These are phyloP conservation scores for Cercospora sp. DNA, from an alignment of 2,329 filamentous ascomycete genomes.

Conservation along the genomic window DNA sequence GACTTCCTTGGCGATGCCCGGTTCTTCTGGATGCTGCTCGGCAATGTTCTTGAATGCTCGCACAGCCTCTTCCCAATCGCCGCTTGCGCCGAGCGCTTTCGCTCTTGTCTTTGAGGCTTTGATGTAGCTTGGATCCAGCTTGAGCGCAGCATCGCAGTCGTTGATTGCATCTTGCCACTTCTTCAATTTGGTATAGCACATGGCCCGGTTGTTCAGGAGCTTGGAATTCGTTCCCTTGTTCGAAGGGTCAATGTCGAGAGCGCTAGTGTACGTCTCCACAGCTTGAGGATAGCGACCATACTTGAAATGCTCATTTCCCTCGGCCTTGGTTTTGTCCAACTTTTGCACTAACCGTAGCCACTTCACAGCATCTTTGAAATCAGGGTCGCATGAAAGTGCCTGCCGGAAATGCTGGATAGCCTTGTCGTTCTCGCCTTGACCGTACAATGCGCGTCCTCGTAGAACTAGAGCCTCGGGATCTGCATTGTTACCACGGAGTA, in stretches of 20 bases:
- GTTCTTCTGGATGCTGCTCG: constrained; percentile 80
- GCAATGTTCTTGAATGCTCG: constrained; percentile 84
- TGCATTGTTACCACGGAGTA: constrained; percentile 82
- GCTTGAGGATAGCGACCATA: constrained; percentile 75
- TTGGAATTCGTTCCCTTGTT: constrained; percentile 96
- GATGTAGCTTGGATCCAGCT: constrained; percentile 77
- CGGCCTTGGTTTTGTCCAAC: constrained; percentile 88
- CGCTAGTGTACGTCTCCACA: constrained; percentile 79
- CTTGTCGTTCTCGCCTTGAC: constrained; percentile 92
- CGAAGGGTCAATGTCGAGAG: constrained; percentile 77
- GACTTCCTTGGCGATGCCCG: constrained; percentile 77
- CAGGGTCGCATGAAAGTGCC: constrained; percentile 85
- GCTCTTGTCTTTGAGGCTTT: constrained; percentile 95
- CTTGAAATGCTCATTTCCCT: constrained; percentile 91
- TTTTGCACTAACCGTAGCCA: constrained; percentile 88
- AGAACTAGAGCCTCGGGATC: constrained; percentile 93
- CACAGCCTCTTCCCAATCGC: constrained; percentile 88
- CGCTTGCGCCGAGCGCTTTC: constrained; percentile 80
- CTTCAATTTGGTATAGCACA: constrained; percentile 81
- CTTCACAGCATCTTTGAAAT: constrained; percentile 84
- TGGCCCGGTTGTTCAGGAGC: constrained; percentile 87
- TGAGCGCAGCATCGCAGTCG: constrained; percentile 82
- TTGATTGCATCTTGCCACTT: constrained; percentile 76
- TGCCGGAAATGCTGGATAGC: constrained; percentile 89
- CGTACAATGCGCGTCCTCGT: constrained; percentile 82